Conservation (phyloP, 805 yeast genomes). For the Zygotorulaspora florentina region DNA sequence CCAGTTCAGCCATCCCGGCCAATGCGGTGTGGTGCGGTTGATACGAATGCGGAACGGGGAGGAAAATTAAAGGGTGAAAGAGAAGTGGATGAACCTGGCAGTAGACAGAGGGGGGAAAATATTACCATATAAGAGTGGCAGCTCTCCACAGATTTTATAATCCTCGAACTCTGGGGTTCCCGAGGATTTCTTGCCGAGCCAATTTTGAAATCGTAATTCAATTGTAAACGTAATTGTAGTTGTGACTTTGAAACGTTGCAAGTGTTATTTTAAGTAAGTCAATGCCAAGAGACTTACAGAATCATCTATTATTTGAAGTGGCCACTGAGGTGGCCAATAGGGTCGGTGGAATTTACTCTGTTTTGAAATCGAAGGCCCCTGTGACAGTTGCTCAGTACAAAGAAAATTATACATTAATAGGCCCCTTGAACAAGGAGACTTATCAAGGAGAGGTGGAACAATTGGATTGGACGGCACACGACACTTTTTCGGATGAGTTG, state of each 20-base stretch:
- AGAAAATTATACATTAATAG: constrained; percentile 79
- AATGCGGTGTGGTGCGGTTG: background rate
- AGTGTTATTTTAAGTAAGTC: background rate
- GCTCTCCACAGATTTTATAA: no score
- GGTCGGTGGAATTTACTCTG: constrained; percentile 97
- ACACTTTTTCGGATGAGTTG: constrained; percentile 28
- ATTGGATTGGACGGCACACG: constrained; percentile 51
- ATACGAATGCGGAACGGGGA: constrained; percentile 1
- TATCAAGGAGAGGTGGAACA: constrained; percentile 83
- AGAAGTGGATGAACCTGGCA: background rate
- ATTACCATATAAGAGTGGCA: background rate
- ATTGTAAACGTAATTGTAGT: background rate
- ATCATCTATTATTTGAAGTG: constrained; percentile 84
- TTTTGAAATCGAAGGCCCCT: constrained; percentile 92
- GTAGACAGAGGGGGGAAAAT: background rate
- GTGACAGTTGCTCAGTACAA: constrained; percentile 91
- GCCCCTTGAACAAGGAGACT: constrained; percentile 72
- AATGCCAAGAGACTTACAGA: constrained; percentile 80
- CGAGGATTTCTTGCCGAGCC: background rate
- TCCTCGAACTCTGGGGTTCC: background rate
- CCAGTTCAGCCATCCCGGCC: constrained; percentile 1
- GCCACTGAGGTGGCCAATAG: constrained; percentile 98
- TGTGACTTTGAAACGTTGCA: background rate
- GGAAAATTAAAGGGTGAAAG: background rate
- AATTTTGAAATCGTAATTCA: no score